Base-by-base conservation (phyloP, 225 moss, liverwort and hornwort species). In the Straminergon stramineum region DNA sequence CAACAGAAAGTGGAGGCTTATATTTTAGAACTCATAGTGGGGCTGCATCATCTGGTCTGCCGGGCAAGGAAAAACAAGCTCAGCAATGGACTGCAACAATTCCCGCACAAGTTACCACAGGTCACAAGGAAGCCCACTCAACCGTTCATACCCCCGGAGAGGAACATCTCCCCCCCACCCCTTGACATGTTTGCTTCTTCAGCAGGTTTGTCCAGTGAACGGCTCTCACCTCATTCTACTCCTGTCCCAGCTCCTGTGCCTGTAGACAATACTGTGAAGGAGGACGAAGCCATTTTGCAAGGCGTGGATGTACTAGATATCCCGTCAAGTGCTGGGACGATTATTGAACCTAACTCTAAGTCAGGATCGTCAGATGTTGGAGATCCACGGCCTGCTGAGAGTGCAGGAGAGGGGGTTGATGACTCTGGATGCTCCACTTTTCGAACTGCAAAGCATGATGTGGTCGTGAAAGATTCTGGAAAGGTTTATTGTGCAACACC, bases 11-110 rank as follows among this genome's bases (percentile, higher is more conserved):
- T 95, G 90, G 96, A 96, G 88, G 84, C 89, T 24, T 93, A 93
- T 84, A 95, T 96, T 57, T 83, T 96, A 79, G 95, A 96, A 64
- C 96, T 96, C 61, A 94, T 96, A 76, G 96, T 96, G 75, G 95
- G 91, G 45, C 89, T 96, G 76, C 95, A 96, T 66, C 90, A 96
- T 89, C 86, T 96, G 85, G 93, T 96, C 51, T 94, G 93, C 87
- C 89, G 92, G 77, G 91, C 95, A 77, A 92, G 91, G 79, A 95
- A 91, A 68, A 86, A 92, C 88, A 93, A 88, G 81, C 88, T 78
- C 82, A 93, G 60, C 58, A 93, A 92, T 73, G 90, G 68, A 34
- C 93, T 81, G 34, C 90, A 81, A 22, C 88, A 52, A 56, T 64
- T 92, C 57, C 89, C 92, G 66, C 90, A 35, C 18, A 96, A 96